These are phyloP conservation scores for Penicillium fimorum DNA, from an alignment of 495 filamentous ascomycete species.

Conservation along the genomic window DNA sequence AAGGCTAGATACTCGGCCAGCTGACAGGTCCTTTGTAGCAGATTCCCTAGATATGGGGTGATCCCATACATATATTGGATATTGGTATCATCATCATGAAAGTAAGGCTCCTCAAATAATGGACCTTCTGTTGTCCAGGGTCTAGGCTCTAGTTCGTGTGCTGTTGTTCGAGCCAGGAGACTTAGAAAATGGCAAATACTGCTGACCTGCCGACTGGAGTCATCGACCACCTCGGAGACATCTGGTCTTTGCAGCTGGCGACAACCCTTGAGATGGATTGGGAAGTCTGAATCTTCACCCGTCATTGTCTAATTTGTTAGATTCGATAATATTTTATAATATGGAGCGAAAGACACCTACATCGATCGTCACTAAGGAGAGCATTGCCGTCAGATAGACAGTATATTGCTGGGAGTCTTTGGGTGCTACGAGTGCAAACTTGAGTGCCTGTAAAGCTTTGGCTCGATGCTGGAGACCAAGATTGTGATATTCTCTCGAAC, in stretches of 20 bases:
- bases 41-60: slow-evolving; percentile 7
- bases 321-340: neutral
- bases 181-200: slow-evolving; percentile 10
- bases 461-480: slow-evolving; percentile 12
- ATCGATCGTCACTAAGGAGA: slow-evolving; percentile 14
- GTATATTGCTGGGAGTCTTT: slow-evolving; percentile 6
- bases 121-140: neutral
- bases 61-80: slow-evolving; percentile 15
- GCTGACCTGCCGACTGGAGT: slow-evolving; percentile 2
- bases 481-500: neutral
- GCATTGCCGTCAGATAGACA: slow-evolving; percentile 7
- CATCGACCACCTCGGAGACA: neutral
- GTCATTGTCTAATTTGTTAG: slow-evolving; percentile 10
- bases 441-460: slow-evolving; percentile 8
- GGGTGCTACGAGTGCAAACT: neutral
- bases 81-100: neutral
- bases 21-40: slow-evolving; percentile 8
- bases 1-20: neutral
- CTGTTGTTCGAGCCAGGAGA: slow-evolving; percentile 9
- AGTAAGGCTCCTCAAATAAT: slow-evolving; percentile 2
- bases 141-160: neutral
- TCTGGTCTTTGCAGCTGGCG: slow-evolving; percentile 1
- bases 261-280: slow-evolving; percentile 14
- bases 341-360: neutral
- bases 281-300: slow-evolving; percentile 12